Evolutionary conservation across 2,329 filamentous ascomycete genomes (phyloP), one percentile per base, ranked within the genome.

Genomic region (Xylariaceae sp.): DNA sequence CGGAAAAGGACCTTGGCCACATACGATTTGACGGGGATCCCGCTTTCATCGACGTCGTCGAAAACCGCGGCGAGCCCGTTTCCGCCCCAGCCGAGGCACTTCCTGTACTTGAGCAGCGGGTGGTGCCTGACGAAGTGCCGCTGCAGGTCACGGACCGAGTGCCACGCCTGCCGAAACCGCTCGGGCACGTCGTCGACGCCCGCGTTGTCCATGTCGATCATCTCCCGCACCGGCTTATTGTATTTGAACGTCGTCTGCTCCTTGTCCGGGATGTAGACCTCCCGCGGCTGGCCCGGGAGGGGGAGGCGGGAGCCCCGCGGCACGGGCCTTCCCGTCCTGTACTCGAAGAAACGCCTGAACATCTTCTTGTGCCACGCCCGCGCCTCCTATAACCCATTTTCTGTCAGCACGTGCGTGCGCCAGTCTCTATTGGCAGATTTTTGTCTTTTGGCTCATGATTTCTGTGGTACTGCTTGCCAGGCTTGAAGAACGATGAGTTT

Each of bases 71-170:
- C 46, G 16, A 48, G 27, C 8, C 46, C 46, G 13, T 46, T 41
- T 3, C 43, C 43, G 5, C 43, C 43, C 37, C 40, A 48, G 2
- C 46, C 46, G 3, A 46, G 15, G 27, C 40, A 44, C 5, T n/a
- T 39, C 1, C 26, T 19, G 26, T 48, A 45, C 13, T 6, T 23
- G 4, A 42, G 16, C 3, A n/a, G 9, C 5, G 31, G 42, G 9
- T 17, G 11, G 1, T 23, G 3, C 11, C 5, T 7, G 9, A 14
- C 26, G 26, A 45, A 47, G 23, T 39, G 6, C 0, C n/a, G 2
- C 27, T 38, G 39, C 31, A 48, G 2, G 0, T 1, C 6, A 9
- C 7, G 16, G 5, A 30, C 1, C 3, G 5, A 7, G 4, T 17
- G 3, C 11, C 18, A 37, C 9, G 37, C 29, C 11, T 15, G 4